Base-by-base conservation (phyloP, 2,329 filamentous ascomycete species). In the Amauroascus verrucosus region DNA sequence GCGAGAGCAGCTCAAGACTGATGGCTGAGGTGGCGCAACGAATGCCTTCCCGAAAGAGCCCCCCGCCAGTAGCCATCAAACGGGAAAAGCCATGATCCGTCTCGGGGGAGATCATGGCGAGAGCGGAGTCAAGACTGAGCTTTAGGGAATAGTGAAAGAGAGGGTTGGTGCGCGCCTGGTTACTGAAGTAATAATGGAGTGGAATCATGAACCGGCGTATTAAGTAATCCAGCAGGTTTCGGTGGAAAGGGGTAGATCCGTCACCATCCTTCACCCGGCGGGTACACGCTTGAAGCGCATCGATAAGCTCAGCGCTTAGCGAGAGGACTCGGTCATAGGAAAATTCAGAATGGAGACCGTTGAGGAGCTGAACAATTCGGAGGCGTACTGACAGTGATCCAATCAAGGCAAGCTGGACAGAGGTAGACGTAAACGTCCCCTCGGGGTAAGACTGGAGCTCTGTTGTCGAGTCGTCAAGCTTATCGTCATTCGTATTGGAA, bases 141-240 rank as follows among this genome's bases (percentile, higher is more conserved):
- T 61, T 61, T 7, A 46, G 35, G 6, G 59, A 61, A 45, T 55
- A 62, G 44, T 59, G 56, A 40, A 47, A 62, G 1, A 51, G 16
- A 1, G 57, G 58, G 41, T 59, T 54, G 8, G 46, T 50, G n/a
- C 54, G 54, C 24, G 30, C 59, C 57, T 56, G 51, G 22, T 50
- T 48, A 11, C 55, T 54, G 43, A 60, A 57, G 1, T 55, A 58
- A 20, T 67, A 70, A 57, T 81, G 77, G 0, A 81, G 64, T 1
- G 72, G 68, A 18, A 80, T 67, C 2, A 79, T 56, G 61, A 78
- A 79, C 30, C 11, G 75, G 2, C 74, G 73, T 0, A 75, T 63
- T 0, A 76, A 65, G 28, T 72, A 70, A 55, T 79, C 75, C 8
- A 76, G 60, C 6, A 79, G 58, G 54, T 78, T 78, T 1, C 70